Evolutionary conservation across 2,329 filamentous ascomycete genomes (phyloP).

Genomic region (Shiraia sp.): DNA sequence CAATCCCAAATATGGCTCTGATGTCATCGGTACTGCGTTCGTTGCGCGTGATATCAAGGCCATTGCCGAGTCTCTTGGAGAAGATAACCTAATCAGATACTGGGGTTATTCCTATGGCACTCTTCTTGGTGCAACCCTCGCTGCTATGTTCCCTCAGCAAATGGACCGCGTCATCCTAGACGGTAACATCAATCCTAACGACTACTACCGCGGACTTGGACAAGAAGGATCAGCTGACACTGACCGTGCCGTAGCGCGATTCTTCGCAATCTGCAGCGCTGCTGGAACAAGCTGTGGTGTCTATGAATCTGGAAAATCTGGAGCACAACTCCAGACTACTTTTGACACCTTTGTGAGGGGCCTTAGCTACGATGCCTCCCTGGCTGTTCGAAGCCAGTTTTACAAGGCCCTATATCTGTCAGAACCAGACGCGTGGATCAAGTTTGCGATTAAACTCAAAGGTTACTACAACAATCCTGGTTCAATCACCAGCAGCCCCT

Average conservation of each 20-base stretch:
- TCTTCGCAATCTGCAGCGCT: conserved; percentile 58
- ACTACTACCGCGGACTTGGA: conserved; percentile 12
- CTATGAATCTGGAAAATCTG: conserved; percentile 1
- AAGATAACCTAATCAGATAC: conserved; percentile 48
- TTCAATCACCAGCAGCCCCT: not conserved
- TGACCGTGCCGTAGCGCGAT: conserved; percentile 42
- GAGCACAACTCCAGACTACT: conserved; percentile 1
- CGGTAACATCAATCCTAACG: conserved; percentile 43
- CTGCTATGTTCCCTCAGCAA: conserved; percentile 27
- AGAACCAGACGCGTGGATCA: not conserved
- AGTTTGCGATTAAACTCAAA: not conserved
- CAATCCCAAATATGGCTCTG: not conserved
- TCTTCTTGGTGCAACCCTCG: conserved; percentile 31
- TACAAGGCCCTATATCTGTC: not conserved
- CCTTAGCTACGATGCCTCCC: conserved; percentile 1
- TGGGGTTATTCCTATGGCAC: conserved; percentile 50
- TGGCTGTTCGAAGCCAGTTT: not conserved
- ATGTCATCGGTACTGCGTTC: conserved; percentile 49
- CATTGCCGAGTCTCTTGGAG: conserved; percentile 50
- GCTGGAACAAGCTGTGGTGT: conserved; percentile 43
- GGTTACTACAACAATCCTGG: conserved; percentile 1
- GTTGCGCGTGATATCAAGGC: conserved; percentile 51
- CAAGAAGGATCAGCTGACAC: not conserved
- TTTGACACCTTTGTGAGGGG: conserved; percentile 1
- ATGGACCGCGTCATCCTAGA: conserved; percentile 40